A percentile compares a stretch with the other conserved stretches of the same genome.
Conservation (phyloP, 78 protist genomes). For the Cavenderia fasciculata region DNA sequence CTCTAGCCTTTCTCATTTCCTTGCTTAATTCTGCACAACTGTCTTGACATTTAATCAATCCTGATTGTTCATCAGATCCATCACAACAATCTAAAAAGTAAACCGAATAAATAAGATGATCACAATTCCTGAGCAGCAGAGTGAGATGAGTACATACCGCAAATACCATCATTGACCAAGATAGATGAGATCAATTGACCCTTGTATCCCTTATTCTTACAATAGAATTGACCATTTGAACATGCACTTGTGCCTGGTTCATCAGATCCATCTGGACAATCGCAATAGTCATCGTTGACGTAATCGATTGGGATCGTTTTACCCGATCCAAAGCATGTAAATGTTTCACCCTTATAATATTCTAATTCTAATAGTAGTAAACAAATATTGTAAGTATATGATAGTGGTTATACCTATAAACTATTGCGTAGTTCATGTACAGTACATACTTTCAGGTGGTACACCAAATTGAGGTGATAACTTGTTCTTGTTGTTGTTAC, state of each 20-base stretch:
- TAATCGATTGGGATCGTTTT: slow-evolving; percentile 33
- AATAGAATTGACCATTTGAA: slow-evolving; percentile 72
- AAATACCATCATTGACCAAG: slow-evolving; percentile 87
- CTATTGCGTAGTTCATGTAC: not conserved
- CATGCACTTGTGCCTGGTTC: slow-evolving; percentile 90
- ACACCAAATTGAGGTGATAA: slow-evolving; percentile 37
- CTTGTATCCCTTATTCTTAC: slow-evolving; percentile 74
- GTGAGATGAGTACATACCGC: slow-evolving; percentile 67
- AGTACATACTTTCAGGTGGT: slow-evolving; percentile 5
- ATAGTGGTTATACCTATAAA: not conserved
- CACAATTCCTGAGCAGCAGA: not conserved
- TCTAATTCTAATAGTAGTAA: not conserved
- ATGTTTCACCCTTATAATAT: slow-evolving; percentile 37
- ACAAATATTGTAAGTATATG: not conserved
- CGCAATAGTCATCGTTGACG: slow-evolving; percentile 93
- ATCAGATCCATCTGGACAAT: slow-evolving; percentile 92
- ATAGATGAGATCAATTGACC: slow-evolving; percentile 66
- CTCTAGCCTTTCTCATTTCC: slow-evolving; percentile 8
- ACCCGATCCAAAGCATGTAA: slow-evolving; percentile 28
- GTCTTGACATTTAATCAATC: slow-evolving; percentile 35
- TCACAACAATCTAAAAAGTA: slow-evolving; percentile 80
- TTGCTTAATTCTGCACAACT: slow-evolving; percentile 39
- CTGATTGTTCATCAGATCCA: slow-evolving; percentile 75
- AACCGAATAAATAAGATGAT: too few species aligned
- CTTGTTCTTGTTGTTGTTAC: too few species aligned